Conservation (phyloP, 2,329 filamentous ascomycete genomes). For the Xylariomycetidae sp. region DNA sequence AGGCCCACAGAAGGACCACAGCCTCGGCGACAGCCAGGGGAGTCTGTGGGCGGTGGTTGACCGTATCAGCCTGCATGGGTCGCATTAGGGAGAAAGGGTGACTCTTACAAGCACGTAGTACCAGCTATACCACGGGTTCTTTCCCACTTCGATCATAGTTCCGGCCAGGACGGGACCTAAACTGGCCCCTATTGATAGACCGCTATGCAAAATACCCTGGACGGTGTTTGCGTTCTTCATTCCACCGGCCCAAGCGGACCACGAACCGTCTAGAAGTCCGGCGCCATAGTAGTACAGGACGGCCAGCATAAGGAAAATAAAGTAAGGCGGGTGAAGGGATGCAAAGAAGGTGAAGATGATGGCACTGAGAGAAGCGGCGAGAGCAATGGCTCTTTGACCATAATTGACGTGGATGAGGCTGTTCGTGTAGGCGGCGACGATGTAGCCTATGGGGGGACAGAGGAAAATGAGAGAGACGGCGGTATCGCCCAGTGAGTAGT, state of each 20-base stretch:
- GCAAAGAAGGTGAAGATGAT: constrained; percentile 1
- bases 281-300: constrained; percentile 1
- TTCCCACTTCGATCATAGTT: constrained; percentile 1
- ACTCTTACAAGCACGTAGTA: constrained; percentile 2
- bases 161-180: constrained; percentile 1
- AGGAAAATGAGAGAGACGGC: constrained; percentile 1
- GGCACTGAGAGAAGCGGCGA: neutral
- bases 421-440: constrained; percentile 1
- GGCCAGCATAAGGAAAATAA: neutral
- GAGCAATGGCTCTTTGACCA: constrained; percentile 1
- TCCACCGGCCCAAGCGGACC: neutral
- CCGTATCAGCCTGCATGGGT: neutral
- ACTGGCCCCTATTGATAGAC: constrained; percentile 1
- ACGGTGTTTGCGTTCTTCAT: constrained; percentile 1
- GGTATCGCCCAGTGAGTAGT: constrained; percentile 1
- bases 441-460: constrained; percentile 1
- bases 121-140: constrained; percentile 1
- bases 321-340: constrained; percentile 1
- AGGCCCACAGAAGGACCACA: neutral
- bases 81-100: neutral
- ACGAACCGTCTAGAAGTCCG: constrained; percentile 1
- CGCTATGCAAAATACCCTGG: constrained; percentile 1
- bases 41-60: neutral
- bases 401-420: constrained; percentile 1
- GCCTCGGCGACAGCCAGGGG: neutral